Percentiles rank a stretch among this genome's conserved stretches.
These are phyloP conservation scores for Termitomyces sp. DNA, from an alignment of 768 basidiomycete genomes.

Conservation along the genomic window DNA sequence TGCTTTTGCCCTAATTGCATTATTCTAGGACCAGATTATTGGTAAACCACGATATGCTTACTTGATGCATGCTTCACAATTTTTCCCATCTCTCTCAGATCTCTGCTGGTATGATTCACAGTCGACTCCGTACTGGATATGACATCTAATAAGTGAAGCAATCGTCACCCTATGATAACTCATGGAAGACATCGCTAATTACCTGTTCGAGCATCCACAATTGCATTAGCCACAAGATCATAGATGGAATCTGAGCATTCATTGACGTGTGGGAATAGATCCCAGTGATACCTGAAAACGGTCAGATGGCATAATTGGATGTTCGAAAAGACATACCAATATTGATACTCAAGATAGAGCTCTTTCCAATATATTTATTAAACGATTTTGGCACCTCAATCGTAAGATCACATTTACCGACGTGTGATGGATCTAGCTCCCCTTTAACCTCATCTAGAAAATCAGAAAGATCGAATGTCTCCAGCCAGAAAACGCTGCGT, in stretches of 20 bases:
- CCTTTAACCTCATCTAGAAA: too few species aligned
- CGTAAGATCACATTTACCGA: neutral
- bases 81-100: neutral
- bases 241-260: neutral
- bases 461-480: neutral
- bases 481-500: slow-evolving; percentile 2
- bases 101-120: slow-evolving; percentile 1
- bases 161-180: neutral
- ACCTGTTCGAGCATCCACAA: slow-evolving; percentile 5
- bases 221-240: neutral
- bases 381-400: neutral
- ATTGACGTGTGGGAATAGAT: slow-evolving; percentile 1
- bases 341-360: slow-evolving; percentile 5
- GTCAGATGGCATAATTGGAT: neutral
- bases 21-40: neutral
- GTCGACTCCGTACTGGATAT: neutral
- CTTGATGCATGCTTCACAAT: slow-evolving; percentile 2
- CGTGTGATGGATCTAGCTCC: neutral
- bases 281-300: neutral
- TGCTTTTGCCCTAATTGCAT: neutral
- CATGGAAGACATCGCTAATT: neutral
- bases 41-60: neutral
- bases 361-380: neutral
- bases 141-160: neutral
- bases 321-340: neutral